Evolutionary conservation across 768 basidiomycete genomes (phyloP).

Genomic region (Termitomyces sp.): DNA sequence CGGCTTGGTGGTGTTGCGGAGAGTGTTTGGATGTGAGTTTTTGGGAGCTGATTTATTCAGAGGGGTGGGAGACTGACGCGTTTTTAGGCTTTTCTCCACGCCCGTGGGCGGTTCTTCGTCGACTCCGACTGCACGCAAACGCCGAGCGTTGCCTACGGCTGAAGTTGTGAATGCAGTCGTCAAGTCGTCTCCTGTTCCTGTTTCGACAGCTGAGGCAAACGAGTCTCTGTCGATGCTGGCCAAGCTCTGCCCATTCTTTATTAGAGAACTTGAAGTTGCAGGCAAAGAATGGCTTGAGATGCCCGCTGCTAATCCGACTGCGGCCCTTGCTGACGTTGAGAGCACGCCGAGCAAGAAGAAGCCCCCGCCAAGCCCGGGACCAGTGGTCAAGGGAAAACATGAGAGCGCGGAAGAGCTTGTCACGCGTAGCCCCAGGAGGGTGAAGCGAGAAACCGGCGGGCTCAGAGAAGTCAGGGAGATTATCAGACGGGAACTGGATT

Average conservation of each 20-base stretch:
- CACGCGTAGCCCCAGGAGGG: constrained; percentile 65
- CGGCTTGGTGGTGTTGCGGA: constrained; percentile 80
- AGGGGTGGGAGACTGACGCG: neutral
- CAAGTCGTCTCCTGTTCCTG: constrained; percentile 78
- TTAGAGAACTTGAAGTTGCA: constrained; percentile 56
- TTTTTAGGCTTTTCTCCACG: constrained; percentile 65
- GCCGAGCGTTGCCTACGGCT: constrained; percentile 60
- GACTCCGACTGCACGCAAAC: constrained; percentile 58
- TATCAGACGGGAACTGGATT: constrained; percentile 72
- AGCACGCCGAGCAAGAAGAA: constrained; percentile 37
- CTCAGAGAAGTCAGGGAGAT: constrained; percentile 78
- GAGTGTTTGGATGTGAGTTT: constrained; percentile 77
- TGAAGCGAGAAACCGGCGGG: constrained; percentile 68
- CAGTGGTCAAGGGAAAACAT: constrained; percentile 36
- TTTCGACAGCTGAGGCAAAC: constrained; percentile 71
- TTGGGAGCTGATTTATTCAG: neutral
- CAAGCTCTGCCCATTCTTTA: constrained; percentile 76
- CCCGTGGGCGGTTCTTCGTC: constrained; percentile 43
- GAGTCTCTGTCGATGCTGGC: constrained; percentile 67
- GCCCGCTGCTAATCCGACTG: constrained; percentile 39
- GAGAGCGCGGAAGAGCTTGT: constrained; percentile 59
- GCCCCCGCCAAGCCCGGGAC: constrained; percentile 39
- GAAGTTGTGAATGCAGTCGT: constrained; percentile 68
- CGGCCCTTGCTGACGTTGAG: constrained; percentile 18
- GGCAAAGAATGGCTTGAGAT: constrained; percentile 59